Conservation (phyloP, 225 moss, liverwort and hornwort genomes). For the Climacium dendroides region DNA sequence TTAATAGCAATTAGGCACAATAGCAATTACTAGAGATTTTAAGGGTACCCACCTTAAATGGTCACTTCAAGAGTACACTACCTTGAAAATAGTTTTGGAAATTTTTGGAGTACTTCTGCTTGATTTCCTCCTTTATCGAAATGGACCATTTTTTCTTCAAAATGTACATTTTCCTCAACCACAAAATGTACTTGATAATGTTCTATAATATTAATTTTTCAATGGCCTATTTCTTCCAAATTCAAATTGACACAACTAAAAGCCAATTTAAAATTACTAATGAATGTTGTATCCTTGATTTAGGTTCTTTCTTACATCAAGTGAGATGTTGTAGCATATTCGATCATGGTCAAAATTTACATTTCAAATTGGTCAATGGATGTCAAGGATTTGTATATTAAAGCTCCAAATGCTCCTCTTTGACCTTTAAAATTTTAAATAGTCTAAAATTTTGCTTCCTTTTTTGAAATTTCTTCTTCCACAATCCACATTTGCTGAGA, state of each 20-base stretch:
- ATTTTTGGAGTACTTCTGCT: too few species aligned
- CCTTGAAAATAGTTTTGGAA: too few species aligned
- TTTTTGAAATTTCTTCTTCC: neutral
- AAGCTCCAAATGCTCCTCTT: neutral
- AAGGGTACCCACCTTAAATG: too few species aligned
- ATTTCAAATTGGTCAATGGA: neutral
- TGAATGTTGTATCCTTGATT: neutral
- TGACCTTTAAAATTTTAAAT: rapidly evolving
- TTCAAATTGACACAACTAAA: too few species aligned
- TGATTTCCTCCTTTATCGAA: neutral
- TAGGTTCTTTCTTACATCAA: rapidly evolving
- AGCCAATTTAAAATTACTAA: neutral
- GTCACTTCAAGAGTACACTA: too few species aligned
- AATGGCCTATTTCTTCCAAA: too few species aligned
- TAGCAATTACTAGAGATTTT: too few species aligned
- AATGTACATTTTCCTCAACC: neutral
- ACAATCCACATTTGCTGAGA: neutral
- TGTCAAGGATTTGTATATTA: neutral
- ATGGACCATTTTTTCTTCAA: neutral
- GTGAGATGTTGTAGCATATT: neutral
- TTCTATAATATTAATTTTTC: neutral
- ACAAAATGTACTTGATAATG: neutral
- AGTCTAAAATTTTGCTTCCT: too few species aligned
- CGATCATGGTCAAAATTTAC: rapidly evolving
- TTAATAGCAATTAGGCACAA: too few species aligned